Conservation (phyloP, 169 alveolate species). For the Plasmodium falciparum region DNA sequence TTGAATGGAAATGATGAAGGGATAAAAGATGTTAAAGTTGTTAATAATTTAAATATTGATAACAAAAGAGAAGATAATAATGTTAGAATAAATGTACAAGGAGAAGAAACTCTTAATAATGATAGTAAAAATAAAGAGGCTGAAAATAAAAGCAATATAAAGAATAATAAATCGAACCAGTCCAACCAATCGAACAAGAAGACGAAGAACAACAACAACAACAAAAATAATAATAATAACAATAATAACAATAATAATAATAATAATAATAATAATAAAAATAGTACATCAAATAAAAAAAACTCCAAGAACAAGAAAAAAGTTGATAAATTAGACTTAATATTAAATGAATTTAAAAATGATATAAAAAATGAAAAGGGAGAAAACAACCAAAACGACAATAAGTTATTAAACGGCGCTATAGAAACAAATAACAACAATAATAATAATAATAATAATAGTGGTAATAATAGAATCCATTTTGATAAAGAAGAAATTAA, state of each 20-base stretch:
- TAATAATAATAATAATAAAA: background rate
- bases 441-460: constrained; percentile 38
- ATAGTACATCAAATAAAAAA: constrained; percentile 5
- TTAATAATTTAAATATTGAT: too few species aligned
- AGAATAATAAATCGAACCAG: too few species aligned
- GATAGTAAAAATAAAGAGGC: background rate
- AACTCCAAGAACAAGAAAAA: constrained; percentile 52
- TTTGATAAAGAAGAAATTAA: constrained; percentile 33
- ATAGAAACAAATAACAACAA: constrained; percentile 28
- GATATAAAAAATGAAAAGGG: constrained; percentile 2
- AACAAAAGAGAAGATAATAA: too few species aligned
- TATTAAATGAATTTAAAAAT: constrained; percentile 54
- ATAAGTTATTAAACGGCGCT: constrained; percentile 8
- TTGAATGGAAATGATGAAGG: too few species aligned
- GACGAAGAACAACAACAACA: background rate
- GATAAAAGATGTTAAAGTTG: too few species aligned
- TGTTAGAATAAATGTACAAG: too few species aligned
- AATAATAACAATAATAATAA: background rate
- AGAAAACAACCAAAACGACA: too few species aligned
- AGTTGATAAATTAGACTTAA: constrained; percentile 36
- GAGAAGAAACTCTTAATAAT: background rate
- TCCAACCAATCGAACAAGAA: background rate
- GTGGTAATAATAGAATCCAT: constrained; percentile 15
- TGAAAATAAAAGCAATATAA: background rate
- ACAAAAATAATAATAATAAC: background rate